Conservation (phyloP, 805 yeast genomes). For the Torulaspora gathmanii region DNA sequence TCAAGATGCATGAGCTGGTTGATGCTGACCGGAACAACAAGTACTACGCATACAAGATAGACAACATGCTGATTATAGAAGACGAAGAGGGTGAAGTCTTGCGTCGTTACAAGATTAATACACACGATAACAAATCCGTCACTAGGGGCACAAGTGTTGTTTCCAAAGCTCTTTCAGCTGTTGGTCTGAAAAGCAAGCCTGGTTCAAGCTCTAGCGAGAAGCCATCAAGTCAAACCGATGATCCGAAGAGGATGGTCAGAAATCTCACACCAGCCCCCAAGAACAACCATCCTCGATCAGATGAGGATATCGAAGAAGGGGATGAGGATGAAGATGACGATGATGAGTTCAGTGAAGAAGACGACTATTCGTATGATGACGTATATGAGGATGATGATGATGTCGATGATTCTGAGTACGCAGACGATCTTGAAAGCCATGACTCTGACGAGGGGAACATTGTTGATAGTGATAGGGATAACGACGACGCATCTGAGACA, state of each 20-base stretch:
- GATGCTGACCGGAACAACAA: constrained; percentile 23
- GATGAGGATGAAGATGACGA: constrained; percentile 22
- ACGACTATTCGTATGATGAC: constrained; percentile 22
- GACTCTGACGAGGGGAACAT: constrained; percentile 26
- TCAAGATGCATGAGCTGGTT: constrained; percentile 20
- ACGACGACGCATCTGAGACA: constrained; percentile 45
- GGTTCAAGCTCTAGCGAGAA: neutral
- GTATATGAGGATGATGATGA: constrained; percentile 24
- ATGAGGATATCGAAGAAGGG: constrained; percentile 17
- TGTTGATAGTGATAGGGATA: constrained; percentile 12
- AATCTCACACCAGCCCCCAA: constrained; percentile 19
- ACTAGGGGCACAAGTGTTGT: constrained; percentile 33
- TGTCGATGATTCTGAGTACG: constrained; percentile 20
- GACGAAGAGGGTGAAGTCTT: constrained; percentile 89
- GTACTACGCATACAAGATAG: constrained; percentile 71
- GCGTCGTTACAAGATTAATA: constrained; percentile 72
- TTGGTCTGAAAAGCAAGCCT: constrained; percentile 44
- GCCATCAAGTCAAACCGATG: constrained; percentile 2
- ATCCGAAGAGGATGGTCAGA: constrained; percentile 15
- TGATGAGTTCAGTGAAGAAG: constrained; percentile 19
- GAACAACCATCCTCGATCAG: constrained; percentile 5
- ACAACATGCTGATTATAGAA: constrained; percentile 74
- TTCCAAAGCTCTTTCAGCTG: constrained; percentile 48
- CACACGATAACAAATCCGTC: constrained; percentile 37
- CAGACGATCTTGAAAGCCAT: constrained; percentile 18